Base-by-base conservation (phyloP, 2,329 filamentous ascomycete species). In the Aspergillus eucalypticola region DNA sequence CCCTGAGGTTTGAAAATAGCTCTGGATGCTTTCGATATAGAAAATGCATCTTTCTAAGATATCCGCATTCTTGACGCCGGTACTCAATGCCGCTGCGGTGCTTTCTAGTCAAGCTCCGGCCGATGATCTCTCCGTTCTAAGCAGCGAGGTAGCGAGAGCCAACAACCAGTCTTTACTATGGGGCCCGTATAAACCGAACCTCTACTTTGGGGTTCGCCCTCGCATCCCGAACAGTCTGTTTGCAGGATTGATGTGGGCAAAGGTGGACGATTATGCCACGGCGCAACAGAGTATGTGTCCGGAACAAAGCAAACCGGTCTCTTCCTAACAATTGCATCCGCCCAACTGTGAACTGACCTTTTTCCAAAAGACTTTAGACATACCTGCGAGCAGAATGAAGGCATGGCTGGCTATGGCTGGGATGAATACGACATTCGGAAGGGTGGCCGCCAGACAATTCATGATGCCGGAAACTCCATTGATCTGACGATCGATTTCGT, bases 361-460 rank as follows among this genome's bases (percentile, higher is more conserved):
- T 19, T 19, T 25, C 56, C 2, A 72, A 15, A 13, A 95, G 91
- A 88, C 69, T 90, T 97, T 69, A 88, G 95, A 65, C 92, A 96
- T 75, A 97, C 95, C 0, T 99, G 95, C 78, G 95, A 98, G 76
- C 95, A 99, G 75, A 86, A 95, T 75, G 92, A 96, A 74, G 90
- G 90, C 66, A 96, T 99, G 84, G 90, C 87, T 51, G 94, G 94
- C 58, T 99, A 99, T 75, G 95, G 95, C 63, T 99, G 95, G 95
- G 93, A 98, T 70, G 91, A 96, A 74, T 99, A 96, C 75, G 95
- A 99, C 77, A 88, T 92, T 21, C 85, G 95, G 60, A 89, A 84
- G 59, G 95, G 95, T 63, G 95, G 95, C 58, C 83, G 90, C 21
- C 92, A 99, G 77, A 90, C 90, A 0, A 94, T 99, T 61, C 92